Evolutionary conservation across 1,139 yeast species (phyloP).

Genomic region (Pichia sp.): DNA sequence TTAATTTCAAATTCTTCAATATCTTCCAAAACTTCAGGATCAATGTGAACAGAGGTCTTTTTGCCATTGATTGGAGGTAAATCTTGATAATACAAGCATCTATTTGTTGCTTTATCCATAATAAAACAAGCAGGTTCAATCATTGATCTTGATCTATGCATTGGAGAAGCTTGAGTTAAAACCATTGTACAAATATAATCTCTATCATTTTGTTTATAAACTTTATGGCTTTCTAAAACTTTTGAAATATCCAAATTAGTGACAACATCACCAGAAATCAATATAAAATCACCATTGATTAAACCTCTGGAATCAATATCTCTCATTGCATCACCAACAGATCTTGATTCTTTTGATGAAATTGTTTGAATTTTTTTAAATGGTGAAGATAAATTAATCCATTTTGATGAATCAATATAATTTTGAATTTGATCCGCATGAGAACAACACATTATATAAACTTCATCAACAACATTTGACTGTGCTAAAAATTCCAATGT

Average conservation of each 20-base stretch:
- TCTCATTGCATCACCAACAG: constrained; percentile 96
- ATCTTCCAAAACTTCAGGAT: constrained; percentile 75
- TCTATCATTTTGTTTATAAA: constrained; percentile 65
- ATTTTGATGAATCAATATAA: constrained; percentile 76
- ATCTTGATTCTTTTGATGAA: constrained; percentile 79
- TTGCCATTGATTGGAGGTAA: constrained; percentile 56
- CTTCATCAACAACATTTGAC: constrained; percentile 77
- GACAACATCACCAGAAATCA: constrained; percentile 91
- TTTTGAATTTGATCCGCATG: constrained; percentile 85
- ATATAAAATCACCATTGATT: constrained; percentile 79
- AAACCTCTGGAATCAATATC: constrained; percentile 88
- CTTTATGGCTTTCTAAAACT: constrained; percentile 67
- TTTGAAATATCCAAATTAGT: constrained; percentile 78
- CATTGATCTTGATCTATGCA: constrained; percentile 74
- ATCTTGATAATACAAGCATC: constrained; percentile 79
- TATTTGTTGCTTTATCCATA: constrained; percentile 61
- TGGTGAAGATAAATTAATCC: constrained; percentile 71
- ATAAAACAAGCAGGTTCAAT: constrained; percentile 82
- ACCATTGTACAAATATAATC: constrained; percentile 95
- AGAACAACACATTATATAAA: constrained; percentile 79
- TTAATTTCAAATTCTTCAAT: constrained; percentile 74
- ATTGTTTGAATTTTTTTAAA: constrained; percentile 69
- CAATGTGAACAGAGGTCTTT: constrained; percentile 50
- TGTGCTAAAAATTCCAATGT: constrained; percentile 90
- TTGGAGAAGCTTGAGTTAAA: constrained; percentile 75